Percentiles rank a stretch among this genome's conserved stretches.
phyloP scores from a whole-genome alignment of 1,139 yeast genomes.

The Candida sp. region DNA sequence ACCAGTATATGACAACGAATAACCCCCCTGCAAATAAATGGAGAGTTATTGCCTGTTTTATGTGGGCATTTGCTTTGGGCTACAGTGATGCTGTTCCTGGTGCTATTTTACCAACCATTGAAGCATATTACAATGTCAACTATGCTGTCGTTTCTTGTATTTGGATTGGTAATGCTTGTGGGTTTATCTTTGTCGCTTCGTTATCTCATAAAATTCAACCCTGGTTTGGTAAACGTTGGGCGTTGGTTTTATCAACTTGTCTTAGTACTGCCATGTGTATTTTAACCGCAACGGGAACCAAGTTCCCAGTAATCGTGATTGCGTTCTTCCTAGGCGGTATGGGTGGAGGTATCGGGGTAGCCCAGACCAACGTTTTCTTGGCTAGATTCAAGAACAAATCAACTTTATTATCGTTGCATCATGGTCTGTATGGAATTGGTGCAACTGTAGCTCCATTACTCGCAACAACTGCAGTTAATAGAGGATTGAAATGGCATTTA shows the following conservation, averaged over 20 bases:
- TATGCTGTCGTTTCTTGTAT: constrained; percentile 41
- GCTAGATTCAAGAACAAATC: constrained; percentile 48
- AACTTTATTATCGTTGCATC: constrained; percentile 49
- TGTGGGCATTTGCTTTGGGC: constrained; percentile 38
- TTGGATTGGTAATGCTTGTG: constrained; percentile 45
- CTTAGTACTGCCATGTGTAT: constrained; percentile 35
- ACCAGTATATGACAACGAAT: constrained; percentile 13
- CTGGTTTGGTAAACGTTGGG: constrained; percentile 36
- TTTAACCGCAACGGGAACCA: constrained; percentile 35
- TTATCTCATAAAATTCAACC: constrained; percentile 37
- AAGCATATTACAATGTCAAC: constrained; percentile 28
- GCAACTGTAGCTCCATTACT: constrained; percentile 60
- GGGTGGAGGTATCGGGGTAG: constrained; percentile 54
- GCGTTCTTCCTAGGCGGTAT: constrained; percentile 59
- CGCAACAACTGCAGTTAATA: constrained; percentile 50
- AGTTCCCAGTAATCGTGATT: constrained; percentile 40
- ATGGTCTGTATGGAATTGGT: constrained; percentile 63
- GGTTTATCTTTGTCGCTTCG: constrained; percentile 41
- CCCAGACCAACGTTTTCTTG: constrained; percentile 57
- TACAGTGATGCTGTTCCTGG: constrained; percentile 47
- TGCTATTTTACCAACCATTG: constrained; percentile 43
- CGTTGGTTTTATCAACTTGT: constrained; percentile 32
- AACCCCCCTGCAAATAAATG: constrained; percentile 44
- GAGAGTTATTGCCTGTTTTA: constrained; percentile 38
- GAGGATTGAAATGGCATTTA: constrained; percentile 51